phyloP scores from a whole-genome alignment of 305 asterid species.

The Stenogyne calaminthoides region DNA sequence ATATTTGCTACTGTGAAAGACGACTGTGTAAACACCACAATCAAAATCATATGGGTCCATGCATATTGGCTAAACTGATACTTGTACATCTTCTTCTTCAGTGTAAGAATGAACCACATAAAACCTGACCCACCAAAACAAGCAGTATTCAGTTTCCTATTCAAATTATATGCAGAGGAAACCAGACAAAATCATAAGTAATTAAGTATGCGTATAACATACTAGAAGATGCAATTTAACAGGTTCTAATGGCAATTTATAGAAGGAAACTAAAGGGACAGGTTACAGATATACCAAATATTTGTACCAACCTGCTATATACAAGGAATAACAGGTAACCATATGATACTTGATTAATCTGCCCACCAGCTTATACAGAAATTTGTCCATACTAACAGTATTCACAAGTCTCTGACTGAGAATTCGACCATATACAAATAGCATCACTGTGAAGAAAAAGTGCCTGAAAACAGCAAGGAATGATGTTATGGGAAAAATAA shows the following conservation, averaged over 20 bases:
- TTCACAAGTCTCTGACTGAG: slow-evolving; percentile 97
- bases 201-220: slow-evolving; percentile 15
- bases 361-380: slow-evolving; percentile 80
- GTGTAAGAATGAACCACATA: slow-evolving; percentile 94
- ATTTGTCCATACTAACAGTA: slow-evolving; percentile 80
- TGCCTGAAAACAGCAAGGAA: slow-evolving; percentile 64
- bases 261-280: slow-evolving; percentile 24
- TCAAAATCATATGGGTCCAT: slow-evolving; percentile 97
- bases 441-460: slow-evolving; percentile 97
- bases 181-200: slow-evolving; percentile 9
- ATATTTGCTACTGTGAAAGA: slow-evolving; percentile 96
- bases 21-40: slow-evolving; percentile 95
- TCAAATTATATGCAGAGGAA: background rate
- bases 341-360: slow-evolving; percentile 88
- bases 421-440: slow-evolving; percentile 94
- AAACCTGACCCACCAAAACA: slow-evolving; percentile 64
- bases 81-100: slow-evolving; percentile 97
- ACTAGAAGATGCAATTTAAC: background rate
- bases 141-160: slow-evolving; percentile 29
- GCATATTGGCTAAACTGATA: slow-evolving; percentile 99
- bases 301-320: slow-evolving; percentile 74
- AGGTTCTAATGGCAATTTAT: background rate
- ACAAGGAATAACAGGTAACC: slow-evolving; percentile 97
- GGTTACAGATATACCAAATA: slow-evolving; percentile 7
- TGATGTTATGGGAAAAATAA: slow-evolving; percentile 3